Evolutionary conservation across 345 rosid genomes (phyloP).

Genomic region (Syzygium jambos): DNA sequence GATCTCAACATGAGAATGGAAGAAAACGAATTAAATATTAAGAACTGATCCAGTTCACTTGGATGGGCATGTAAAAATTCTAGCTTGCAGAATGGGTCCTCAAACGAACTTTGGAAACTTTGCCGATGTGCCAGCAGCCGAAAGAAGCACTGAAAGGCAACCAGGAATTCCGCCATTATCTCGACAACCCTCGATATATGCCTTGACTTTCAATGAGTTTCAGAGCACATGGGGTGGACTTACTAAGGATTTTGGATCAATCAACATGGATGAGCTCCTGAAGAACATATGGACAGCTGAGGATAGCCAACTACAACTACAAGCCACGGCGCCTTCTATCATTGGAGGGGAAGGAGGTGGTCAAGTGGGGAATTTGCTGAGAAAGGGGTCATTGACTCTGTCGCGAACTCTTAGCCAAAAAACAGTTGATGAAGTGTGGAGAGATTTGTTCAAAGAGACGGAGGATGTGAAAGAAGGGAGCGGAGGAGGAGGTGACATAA

Average conservation of each 20-base stretch:
- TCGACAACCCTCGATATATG: constrained; percentile 69
- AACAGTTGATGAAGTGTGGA: constrained; percentile 97
- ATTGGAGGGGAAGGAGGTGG: constrained; percentile 23
- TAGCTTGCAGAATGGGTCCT: constrained; percentile 37
- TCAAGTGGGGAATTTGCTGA: constrained; percentile 50
- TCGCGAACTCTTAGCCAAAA: constrained; percentile 90
- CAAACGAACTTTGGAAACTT: constrained; percentile 56
- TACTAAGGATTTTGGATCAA: constrained; percentile 88
- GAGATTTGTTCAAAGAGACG: constrained; percentile 47
- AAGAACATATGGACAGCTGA: constrained; percentile 90
- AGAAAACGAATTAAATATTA: not conserved
- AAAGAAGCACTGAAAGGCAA: constrained; percentile 24
- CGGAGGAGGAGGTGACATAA: constrained; percentile 22
- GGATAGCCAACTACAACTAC: constrained; percentile 39
- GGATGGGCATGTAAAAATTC: not conserved
- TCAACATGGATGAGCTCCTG: constrained; percentile 95
- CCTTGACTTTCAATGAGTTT: constrained; percentile 82
- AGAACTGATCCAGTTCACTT: not conserved
- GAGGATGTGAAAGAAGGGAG: constrained; percentile 18
- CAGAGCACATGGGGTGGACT: constrained; percentile 67
- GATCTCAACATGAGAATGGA: not conserved
- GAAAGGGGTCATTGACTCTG: constrained; percentile 90
- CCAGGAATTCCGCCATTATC: constrained; percentile 34
- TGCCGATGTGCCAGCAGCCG: constrained; percentile 28
- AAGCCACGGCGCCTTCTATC: constrained; percentile 25